Evolutionary conservation across 768 basidiomycete species (phyloP).

Genomic region (Tremella fuciformis): DNA sequence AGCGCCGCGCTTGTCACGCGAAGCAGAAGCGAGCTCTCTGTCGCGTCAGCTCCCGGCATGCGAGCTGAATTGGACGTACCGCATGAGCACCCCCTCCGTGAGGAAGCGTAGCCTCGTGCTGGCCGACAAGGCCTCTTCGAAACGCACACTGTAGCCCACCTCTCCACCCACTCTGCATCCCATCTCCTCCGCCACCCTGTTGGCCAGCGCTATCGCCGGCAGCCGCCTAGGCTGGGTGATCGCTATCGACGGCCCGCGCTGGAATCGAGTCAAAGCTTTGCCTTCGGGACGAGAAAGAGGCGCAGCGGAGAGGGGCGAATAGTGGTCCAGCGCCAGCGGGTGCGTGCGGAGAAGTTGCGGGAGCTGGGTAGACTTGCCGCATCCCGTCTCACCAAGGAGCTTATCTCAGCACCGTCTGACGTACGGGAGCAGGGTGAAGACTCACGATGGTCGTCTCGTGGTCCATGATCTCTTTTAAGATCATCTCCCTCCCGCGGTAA

Average conservation of each 20-base stretch:
- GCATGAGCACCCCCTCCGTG: constrained; percentile 50
- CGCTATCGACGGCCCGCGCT: constrained; percentile 32
- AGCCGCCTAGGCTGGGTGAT: constrained; percentile 50
- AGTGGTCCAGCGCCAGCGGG: constrained; percentile 23
- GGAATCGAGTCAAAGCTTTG: constrained; percentile 5
- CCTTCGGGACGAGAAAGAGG: not conserved
- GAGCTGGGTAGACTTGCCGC: constrained; percentile 51
- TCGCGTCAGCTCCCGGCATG: not conserved
- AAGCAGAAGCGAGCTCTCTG: no score
- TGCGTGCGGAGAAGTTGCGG: constrained; percentile 45
- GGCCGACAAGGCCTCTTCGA: constrained; percentile 40
- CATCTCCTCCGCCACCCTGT: constrained; percentile 47
- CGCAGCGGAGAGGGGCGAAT: constrained; percentile 1
- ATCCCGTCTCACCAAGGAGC: constrained; percentile 51
- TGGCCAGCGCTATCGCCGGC: constrained; percentile 45
- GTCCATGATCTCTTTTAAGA: constrained; percentile 42
- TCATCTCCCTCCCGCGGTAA: constrained; percentile 38
- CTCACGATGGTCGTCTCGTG: constrained; percentile 50
- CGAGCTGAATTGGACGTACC: constrained; percentile 35
- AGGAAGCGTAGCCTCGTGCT: constrained; percentile 43
- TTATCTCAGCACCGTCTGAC: constrained; percentile 8
- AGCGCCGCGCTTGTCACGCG: not conserved
- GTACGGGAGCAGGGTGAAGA: not conserved
- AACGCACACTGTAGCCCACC: constrained; percentile 50
- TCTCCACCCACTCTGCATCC: constrained; percentile 41